Evolutionary conservation across 2,329 filamentous ascomycete genomes (phyloP), one percentile per base, ranked within the genome.

Genomic region (Stylonectria norvegica): DNA sequence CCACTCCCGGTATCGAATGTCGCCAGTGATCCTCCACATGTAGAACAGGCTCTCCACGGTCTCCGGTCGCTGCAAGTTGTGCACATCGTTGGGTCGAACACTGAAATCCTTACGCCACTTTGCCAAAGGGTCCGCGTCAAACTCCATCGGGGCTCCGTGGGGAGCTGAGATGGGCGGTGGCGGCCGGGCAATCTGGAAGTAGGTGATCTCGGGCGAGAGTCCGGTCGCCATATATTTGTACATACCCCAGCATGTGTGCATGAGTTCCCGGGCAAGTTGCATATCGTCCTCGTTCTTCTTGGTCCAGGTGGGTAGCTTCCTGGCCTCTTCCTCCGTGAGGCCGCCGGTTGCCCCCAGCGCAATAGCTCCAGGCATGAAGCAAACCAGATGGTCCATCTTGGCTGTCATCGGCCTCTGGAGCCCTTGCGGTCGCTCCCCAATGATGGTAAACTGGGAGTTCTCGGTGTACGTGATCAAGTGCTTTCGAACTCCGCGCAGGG

Each of bases 341-440:
- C 93, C 93, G 23, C 81, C 85, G 0, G 93, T 98, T 0, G 81
- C 88, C 1, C 79, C 90, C 2, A 98, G 76, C 0, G 91, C 91
- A 56, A 98, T 95, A 4, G 91, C 96, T 7, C 93, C 93, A 0
- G 91, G 90, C 79, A 96, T 85, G 73, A 98, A 98, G 68, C 93
- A 98, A 25, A 95, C 91, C 5, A 97, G 75, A 59, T 98, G 93
- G 60, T 98, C 93, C 90, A 98, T 97, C 68, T 98, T 98, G 17
- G 90, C 85, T 11, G 79, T 81, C 16, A 97, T 64, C 0, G 70
- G 55, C 5, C 73, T 72, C 18, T 74, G 60, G 7, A 98, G 67
- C 3, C 93, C 93, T 34, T 73, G 71, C 0, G 87, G 89, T 8
- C 88, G 79, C 67, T 98, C 93, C 23, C 83, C 93, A 12, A 98